phyloP scores from a whole-genome alignment of 176 grass and related monocot genomes.

The Oryza nivara region DNA sequence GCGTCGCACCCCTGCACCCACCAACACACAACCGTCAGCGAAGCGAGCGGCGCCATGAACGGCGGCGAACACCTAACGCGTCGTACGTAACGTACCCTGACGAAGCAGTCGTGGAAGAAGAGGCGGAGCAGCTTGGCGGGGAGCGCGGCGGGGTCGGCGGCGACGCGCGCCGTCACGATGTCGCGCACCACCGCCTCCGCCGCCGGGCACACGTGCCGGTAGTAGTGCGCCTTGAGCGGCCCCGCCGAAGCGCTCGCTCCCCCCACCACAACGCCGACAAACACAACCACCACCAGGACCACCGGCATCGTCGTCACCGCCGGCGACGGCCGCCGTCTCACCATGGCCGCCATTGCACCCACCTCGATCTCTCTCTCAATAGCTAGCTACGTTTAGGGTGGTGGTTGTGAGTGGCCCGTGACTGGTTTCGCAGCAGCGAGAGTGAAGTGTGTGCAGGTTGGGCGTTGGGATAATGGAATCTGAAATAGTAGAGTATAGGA shows the following conservation, averaged over 20 bases:
- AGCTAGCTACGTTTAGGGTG: too few species aligned
- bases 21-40: too few species aligned
- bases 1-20: conserved; percentile 72
- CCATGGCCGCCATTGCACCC: neutral
- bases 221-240: conserved; percentile 55
- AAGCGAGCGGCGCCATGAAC: too few species aligned
- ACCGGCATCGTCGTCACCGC: neutral
- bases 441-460: neutral
- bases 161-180: conserved; percentile 47
- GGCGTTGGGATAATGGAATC: neutral
- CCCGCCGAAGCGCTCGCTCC: neutral
- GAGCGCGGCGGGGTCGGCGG: conserved; percentile 41
- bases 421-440: neutral
- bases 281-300: neutral
- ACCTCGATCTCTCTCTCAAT: neutral
- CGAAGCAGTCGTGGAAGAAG: conserved; percentile 87
- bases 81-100: conserved; percentile 35
- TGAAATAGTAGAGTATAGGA: neutral
- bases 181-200: conserved; percentile 61
- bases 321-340: neutral
- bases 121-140: conserved; percentile 62
- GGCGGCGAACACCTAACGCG: too few species aligned
- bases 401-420: neutral
- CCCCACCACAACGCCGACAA: neutral
- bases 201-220: conserved; percentile 47